Evolutionary conservation across 1,284 basidiomycete species (phyloP).

Genomic region (Serendipita sp.): DNA sequence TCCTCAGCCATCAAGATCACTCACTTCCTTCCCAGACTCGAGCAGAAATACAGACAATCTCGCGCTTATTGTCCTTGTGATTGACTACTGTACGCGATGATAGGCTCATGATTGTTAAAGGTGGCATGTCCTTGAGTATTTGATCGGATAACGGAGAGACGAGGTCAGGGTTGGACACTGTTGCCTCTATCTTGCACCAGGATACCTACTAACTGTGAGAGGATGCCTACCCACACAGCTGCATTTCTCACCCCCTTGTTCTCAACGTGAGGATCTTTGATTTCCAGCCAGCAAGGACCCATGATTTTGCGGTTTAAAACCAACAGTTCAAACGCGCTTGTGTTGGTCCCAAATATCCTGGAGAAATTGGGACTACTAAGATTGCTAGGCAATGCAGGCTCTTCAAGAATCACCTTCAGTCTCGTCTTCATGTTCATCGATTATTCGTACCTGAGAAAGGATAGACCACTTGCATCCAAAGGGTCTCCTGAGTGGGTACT

Average conservation of each 20-base stretch:
- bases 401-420: slow-evolving; percentile 19
- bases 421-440: background rate
- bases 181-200: slow-evolving; percentile 93
- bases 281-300: slow-evolving; percentile 94
- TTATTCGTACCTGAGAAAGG: slow-evolving; percentile 32
- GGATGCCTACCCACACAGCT: slow-evolving; percentile 1
- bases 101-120: slow-evolving; percentile 83
- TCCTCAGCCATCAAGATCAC: slow-evolving; percentile 19
- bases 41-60: slow-evolving; percentile 76
- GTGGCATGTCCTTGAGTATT: slow-evolving; percentile 68
- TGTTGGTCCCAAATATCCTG: slow-evolving; percentile 85
- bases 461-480: slow-evolving; percentile 91
- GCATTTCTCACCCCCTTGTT: slow-evolving; percentile 54
- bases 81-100: slow-evolving; percentile 88
- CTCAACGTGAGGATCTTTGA: slow-evolving; percentile 61
- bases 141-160: slow-evolving; percentile 72
- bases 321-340: slow-evolving; percentile 87
- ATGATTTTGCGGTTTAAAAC: slow-evolving; percentile 94
- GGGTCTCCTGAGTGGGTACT: slow-evolving; percentile 64
- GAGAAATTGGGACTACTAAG: slow-evolving; percentile 74
- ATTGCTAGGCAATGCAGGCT: slow-evolving; percentile 53
- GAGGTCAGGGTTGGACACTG: slow-evolving; percentile 73
- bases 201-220: slow-evolving; percentile 44
- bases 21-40: slow-evolving; percentile 81
- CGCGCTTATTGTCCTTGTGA: slow-evolving; percentile 84